Base-by-base conservation (phyloP, 225 moss, liverwort and hornwort genomes). In the Neckera pumila region DNA sequence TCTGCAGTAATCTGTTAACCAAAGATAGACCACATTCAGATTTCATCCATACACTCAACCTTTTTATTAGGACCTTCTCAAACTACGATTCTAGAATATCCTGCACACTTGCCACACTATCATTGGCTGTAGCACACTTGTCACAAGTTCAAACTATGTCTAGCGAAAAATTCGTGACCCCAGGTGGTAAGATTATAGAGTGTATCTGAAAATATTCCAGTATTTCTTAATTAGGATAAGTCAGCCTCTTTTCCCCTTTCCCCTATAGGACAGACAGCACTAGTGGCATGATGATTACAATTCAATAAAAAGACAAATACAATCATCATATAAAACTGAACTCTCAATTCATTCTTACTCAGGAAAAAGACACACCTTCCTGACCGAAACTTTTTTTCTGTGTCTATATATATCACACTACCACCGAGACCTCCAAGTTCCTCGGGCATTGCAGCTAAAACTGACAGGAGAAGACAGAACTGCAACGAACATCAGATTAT, bases 331-430 rank as follows among this genome's bases (percentile, higher is more conserved):
- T 18, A 51, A 47, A 82, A 58, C 15, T n/a, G 84, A 87, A 73
- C 77, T 69, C 59, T 67, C 76, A 56, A 86, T 54, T 82, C 78
- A 57, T 86, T 81, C 38, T 63, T 73, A 54, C 67, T 81, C 12
- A 57, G 53, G 43, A 77, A 76, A 81, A 43, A 70, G 74, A 87
- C 34, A 70, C 84, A 95, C 96, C 96, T 95, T 92, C 91, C 88
- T 75, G 96, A 88, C 17, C 94, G 92, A 71, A 97, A 95, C 76
- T 94, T 96, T 71, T 92, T 96, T 81, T 97, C 97, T 73, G 97
- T 92, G 88, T 97, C 97, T 57, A 97, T 92, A 86, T 95, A 97
- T 76, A 97, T 91, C 87, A 96, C 96, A 83, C 94, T 90, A 63
- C 93, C 92, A 83, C 92, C 90, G 13, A 93, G 92, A 38, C 95